Conservation (phyloP, 2,329 filamentous ascomycete genomes). For the Aspergillus brasiliensis region DNA sequence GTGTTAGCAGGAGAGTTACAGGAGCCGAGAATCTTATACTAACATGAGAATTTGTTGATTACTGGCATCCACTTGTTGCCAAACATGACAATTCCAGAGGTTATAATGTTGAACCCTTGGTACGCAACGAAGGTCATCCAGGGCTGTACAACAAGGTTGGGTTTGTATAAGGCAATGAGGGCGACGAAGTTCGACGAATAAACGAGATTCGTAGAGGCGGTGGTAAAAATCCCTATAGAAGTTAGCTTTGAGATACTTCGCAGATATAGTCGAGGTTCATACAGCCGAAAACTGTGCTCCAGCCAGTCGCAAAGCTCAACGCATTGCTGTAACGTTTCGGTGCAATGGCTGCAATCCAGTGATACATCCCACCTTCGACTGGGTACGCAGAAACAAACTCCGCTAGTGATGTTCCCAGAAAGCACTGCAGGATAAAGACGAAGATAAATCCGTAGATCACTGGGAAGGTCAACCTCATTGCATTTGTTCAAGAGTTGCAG, state of each 20-base stretch:
- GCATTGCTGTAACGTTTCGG: slow-evolving; percentile 43
- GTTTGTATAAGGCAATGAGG: slow-evolving; percentile 46
- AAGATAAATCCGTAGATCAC: slow-evolving; percentile 56
- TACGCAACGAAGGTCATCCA: slow-evolving; percentile 54
- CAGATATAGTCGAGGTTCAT: background rate
- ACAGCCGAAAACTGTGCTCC: slow-evolving; percentile 48
- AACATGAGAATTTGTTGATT: slow-evolving; percentile 49
- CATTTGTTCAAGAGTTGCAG: background rate
- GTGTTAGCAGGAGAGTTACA: background rate
- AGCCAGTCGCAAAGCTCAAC: slow-evolving; percentile 50
- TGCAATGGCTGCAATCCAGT: slow-evolving; percentile 54
- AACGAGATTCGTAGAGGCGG: slow-evolving; percentile 49
- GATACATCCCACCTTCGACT: slow-evolving; percentile 55
- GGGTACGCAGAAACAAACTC: slow-evolving; percentile 55
- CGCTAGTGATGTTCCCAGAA: slow-evolving; percentile 49
- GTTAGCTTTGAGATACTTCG: background rate
- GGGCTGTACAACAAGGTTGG: slow-evolving; percentile 43
- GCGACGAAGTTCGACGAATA: slow-evolving; percentile 48
- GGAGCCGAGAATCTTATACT: slow-evolving; percentile 4
- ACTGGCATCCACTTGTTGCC: slow-evolving; percentile 49
- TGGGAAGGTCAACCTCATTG: slow-evolving; percentile 20
- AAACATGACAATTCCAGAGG: slow-evolving; percentile 51
- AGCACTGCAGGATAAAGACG: slow-evolving; percentile 51
- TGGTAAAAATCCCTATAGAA: slow-evolving; percentile 47
- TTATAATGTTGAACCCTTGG: slow-evolving; percentile 45